Evolutionary conservation across 345 rosid species (phyloP).

Genomic region (Hypericum androsaemum): DNA sequence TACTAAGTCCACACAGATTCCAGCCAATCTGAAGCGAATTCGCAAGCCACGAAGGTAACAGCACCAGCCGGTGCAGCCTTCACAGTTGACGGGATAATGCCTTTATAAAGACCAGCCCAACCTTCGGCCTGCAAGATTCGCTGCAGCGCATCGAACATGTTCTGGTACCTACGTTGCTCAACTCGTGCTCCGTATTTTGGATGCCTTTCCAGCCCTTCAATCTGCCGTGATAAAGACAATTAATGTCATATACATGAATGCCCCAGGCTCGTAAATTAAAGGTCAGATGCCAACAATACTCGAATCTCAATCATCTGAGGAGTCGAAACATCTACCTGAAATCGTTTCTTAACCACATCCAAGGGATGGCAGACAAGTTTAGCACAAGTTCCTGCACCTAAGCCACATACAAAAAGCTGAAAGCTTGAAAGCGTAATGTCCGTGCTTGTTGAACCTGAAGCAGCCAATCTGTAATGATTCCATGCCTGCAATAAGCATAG

Average conservation of each 20-base stretch:
- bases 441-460: constrained; percentile 18
- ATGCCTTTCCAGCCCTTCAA: constrained; percentile 84
- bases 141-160: constrained; percentile 63
- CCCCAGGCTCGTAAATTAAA: too few relatives aligned
- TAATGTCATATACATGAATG: too few relatives aligned
- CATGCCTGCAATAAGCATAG: constrained; percentile 44
- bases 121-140: constrained; percentile 60
- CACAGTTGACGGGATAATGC: constrained; percentile 78
- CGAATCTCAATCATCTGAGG: constrained; percentile 1
- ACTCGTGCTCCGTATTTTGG: constrained; percentile 83
- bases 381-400: constrained; percentile 93
- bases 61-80: constrained; percentile 99
- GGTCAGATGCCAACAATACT: not conserved
- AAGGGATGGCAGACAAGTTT: constrained; percentile 99
- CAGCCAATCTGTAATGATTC: constrained; percentile 39
- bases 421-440: constrained; percentile 53
- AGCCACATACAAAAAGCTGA: constrained; percentile 79
- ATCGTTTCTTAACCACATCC: constrained; percentile 91
- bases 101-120: constrained; percentile 90
- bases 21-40: constrained; percentile 70
- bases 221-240: constrained; percentile 33
- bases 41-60: constrained; percentile 83
- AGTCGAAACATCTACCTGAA: constrained; percentile 52
- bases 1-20: constrained; percentile 45
- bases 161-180: constrained; percentile 58